These are phyloP conservation scores for Aspergillus costaricaensis DNA, from an alignment of 2,329 filamentous ascomycete genomes.

Conservation along the genomic window DNA sequence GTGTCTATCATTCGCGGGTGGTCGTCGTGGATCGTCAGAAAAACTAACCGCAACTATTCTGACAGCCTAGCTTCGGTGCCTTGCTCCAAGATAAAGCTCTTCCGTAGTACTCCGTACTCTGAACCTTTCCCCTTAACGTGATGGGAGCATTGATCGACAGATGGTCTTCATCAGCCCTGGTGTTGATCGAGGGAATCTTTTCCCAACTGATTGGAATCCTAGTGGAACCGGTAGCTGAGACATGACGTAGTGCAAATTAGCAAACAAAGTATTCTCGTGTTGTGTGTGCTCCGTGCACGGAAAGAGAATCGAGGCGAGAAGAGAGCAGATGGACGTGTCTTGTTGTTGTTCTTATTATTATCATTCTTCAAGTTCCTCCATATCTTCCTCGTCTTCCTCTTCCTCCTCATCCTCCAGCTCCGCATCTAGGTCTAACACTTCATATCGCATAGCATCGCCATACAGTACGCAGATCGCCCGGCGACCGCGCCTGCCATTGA, in stretches of 20 bases:
- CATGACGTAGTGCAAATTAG: background rate
- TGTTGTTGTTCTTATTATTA: no score
- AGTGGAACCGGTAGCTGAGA: background rate
- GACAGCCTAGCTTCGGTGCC: background rate
- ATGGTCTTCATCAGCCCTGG: background rate
- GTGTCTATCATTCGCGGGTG: background rate
- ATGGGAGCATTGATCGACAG: background rate
- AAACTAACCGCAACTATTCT: background rate
- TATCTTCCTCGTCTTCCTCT: conserved; percentile 26
- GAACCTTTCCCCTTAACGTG: background rate
- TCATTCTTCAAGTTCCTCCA: conserved; percentile 4
- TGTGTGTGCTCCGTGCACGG: background rate
- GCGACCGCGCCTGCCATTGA: conserved; percentile 58
- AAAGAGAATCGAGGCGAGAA: background rate
- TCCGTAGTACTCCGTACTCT: conserved; percentile 17
- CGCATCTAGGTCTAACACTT: conserved; percentile 58
- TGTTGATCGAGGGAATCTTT: background rate
- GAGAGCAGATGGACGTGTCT: no score
- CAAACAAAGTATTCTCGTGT: background rate
- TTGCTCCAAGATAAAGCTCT: background rate
- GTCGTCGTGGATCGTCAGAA: background rate
- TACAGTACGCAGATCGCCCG: conserved; percentile 58
- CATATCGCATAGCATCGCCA: conserved; percentile 55
- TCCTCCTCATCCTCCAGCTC: conserved; percentile 36
- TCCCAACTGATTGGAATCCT: background rate